phyloP scores from a whole-genome alignment of 176 grass and related monocot genomes.

The Poa pratensis region DNA sequence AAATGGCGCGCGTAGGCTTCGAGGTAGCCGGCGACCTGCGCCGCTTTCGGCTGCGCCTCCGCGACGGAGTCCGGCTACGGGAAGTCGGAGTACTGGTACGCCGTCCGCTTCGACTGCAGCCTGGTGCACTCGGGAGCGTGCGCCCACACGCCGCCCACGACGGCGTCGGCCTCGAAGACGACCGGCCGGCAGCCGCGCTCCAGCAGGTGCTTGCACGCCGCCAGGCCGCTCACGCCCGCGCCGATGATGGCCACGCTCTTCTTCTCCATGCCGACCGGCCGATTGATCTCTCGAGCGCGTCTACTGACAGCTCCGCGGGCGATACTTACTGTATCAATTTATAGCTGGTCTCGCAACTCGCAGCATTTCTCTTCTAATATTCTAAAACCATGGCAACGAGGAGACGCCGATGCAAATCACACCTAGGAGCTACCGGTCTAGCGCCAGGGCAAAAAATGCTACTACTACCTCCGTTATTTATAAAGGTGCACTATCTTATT shows the following conservation, averaged over 20 bases:
- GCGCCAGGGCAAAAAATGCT: too few relatives aligned
- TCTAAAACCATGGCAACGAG: too few relatives aligned
- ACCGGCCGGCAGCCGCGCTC: background rate
- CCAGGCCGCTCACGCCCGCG: too few relatives aligned
- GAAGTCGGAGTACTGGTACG: background rate
- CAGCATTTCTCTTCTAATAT: too few relatives aligned
- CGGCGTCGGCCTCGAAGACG: background rate
- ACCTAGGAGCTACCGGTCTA: too few relatives aligned
- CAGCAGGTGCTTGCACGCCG: background rate
- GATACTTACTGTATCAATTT: too few relatives aligned
- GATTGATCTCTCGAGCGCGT: background rate
- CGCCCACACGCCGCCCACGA: background rate
- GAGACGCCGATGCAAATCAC: too few relatives aligned
- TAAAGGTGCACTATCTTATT: too few relatives aligned
- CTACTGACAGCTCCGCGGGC: too few relatives aligned
- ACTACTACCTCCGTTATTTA: too few relatives aligned
- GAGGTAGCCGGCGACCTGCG: background rate
- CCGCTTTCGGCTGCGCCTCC: background rate
- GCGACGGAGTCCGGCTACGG: background rate
- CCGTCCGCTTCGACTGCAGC: background rate
- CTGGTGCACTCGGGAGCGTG: background rate
- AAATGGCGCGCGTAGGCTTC: background rate
- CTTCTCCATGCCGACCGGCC: background rate
- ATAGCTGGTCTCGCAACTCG: too few relatives aligned
- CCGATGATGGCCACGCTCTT: background rate